These are phyloP conservation scores for Diphasiastrum complanatum DNA, from an alignment of 83 land plant species.

Conservation along the genomic window DNA sequence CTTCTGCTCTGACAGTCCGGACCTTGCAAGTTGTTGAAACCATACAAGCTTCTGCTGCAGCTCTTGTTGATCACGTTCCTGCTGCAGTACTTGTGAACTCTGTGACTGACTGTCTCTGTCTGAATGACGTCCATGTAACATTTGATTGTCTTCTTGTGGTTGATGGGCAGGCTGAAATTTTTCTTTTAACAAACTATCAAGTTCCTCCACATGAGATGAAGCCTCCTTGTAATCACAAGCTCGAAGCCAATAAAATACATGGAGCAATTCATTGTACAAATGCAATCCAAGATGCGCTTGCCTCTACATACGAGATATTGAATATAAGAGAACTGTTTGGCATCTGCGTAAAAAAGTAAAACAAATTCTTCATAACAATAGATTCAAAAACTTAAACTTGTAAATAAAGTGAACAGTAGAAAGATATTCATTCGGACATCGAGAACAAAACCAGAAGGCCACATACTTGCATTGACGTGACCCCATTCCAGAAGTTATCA, in stretches of 20 bases:
- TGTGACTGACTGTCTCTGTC: slow-evolving; percentile 2
- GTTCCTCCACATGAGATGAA: slow-evolving; percentile 45
- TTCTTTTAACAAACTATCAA: slow-evolving; percentile 66
- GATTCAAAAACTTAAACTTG: background rate
- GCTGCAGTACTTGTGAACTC: slow-evolving; percentile 5
- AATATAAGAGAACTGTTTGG: background rate
- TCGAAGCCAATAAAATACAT: slow-evolving; percentile 63
- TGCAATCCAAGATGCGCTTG: slow-evolving; percentile 53
- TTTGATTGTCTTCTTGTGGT: background rate
- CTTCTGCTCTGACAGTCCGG: slow-evolving; percentile 33
- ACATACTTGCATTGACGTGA: slow-evolving; percentile 52
- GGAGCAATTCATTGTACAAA: slow-evolving; percentile 80
- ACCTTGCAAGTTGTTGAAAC: slow-evolving; percentile 31
- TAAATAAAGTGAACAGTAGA: too few species aligned
- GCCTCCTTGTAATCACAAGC: slow-evolving; percentile 90
- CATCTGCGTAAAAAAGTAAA: background rate
- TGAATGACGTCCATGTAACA: background rate
- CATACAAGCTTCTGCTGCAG: slow-evolving; percentile 16
- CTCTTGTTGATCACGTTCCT: slow-evolving; percentile 6
- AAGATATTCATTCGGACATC: background rate
- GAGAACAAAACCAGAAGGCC: background rate
- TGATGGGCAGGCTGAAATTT: slow-evolving; percentile 20
- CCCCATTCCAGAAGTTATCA: slow-evolving; percentile 52
- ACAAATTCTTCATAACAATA: background rate
- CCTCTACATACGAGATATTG: slow-evolving; percentile 38